Conservation (phyloP, 2,329 filamentous ascomycete genomes). For the Pseudocercospora musae region DNA sequence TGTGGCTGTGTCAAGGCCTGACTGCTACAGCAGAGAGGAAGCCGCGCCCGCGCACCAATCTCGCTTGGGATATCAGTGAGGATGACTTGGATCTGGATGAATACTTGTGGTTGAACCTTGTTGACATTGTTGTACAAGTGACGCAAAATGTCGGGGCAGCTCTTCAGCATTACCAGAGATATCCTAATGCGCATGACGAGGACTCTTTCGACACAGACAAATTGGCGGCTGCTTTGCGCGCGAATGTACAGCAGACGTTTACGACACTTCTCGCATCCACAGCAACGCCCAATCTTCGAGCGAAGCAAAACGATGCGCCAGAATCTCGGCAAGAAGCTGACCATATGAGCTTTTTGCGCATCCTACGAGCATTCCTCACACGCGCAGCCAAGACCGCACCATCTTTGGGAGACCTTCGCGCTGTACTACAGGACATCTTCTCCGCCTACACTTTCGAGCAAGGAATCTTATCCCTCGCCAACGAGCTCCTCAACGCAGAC, state of each 20-base stretch:
- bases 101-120: slow-evolving; percentile 62
- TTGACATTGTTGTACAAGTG: slow-evolving; percentile 59
- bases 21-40: slow-evolving; percentile 54
- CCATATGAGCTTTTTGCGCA: slow-evolving; percentile 75
- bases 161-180: slow-evolving; percentile 28
- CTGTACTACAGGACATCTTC: slow-evolving; percentile 84
- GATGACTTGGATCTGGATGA: slow-evolving; percentile 60
- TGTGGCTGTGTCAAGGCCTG: slow-evolving; percentile 91
- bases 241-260: slow-evolving; percentile 84
- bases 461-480: slow-evolving; percentile 79
- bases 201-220: slow-evolving; percentile 54
- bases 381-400: slow-evolving; percentile 78
- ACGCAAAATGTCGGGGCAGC: slow-evolving; percentile 41
- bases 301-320: not conserved
- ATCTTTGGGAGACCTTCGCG: slow-evolving; percentile 79
- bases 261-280: slow-evolving; percentile 78
- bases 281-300: slow-evolving; percentile 46
- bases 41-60: slow-evolving; percentile 35
- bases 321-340: slow-evolving; percentile 29
- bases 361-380: slow-evolving; percentile 83
- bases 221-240: slow-evolving; percentile 66
- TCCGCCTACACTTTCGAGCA: slow-evolving; percentile 91
- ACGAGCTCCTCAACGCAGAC: slow-evolving; percentile 81
- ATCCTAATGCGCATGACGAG: slow-evolving; percentile 29
- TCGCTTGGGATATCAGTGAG: slow-evolving; percentile 49